Evolutionary conservation across 1,284 basidiomycete species (phyloP), one percentile per base, ranked within the genome.

Genomic region (Sporisorium sorghi): DNA sequence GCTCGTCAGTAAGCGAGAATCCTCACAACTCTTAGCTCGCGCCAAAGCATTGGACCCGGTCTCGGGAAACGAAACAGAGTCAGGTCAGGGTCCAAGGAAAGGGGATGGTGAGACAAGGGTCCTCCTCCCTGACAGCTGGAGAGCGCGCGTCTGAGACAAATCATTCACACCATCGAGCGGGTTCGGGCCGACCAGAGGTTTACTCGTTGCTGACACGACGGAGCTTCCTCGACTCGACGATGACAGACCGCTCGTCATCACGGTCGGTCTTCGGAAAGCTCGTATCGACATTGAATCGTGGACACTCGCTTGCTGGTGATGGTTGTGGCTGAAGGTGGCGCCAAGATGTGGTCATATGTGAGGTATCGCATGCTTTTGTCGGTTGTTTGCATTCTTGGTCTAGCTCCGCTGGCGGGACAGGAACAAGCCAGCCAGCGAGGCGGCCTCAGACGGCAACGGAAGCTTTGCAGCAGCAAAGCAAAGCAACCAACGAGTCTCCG

Each of bases 81-180:
- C 26, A 47, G 46, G 46, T 47, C 46, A 47, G 46, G 46, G 46
- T 32, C 46, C 46, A 47, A 19, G n/a, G 17, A 30, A 19, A n/a
- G 11, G n/a, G n/a, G n/a, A n/a, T n/a, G n/a, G 24, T 47, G 46
- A 47, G 28, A 47, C 46, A 47, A 47, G 46, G 46, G 46, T 30
- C 28, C 28, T 40, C 19, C 28, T 47, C 46, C 46, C 46, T 47
- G 46, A 47, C 26, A 30, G 44, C 46, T 30, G 28, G 3, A 3
- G 12, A 11, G 6, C n/a, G 37, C 37, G 37, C 37, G 46, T 19
- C 17, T 30, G 46, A 47, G 46, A 47, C 46, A 47, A 7, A 15
- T 28, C 5, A 5, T 11, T 5, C 9, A 12, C 44, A 46, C 44
- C 30, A 14, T 30, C 15, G 26, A 46, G 17, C 17, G n/a, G 14